Evolutionary conservation across 2,329 filamentous ascomycete species (phyloP).

Genomic region (Cercospora sesami): DNA sequence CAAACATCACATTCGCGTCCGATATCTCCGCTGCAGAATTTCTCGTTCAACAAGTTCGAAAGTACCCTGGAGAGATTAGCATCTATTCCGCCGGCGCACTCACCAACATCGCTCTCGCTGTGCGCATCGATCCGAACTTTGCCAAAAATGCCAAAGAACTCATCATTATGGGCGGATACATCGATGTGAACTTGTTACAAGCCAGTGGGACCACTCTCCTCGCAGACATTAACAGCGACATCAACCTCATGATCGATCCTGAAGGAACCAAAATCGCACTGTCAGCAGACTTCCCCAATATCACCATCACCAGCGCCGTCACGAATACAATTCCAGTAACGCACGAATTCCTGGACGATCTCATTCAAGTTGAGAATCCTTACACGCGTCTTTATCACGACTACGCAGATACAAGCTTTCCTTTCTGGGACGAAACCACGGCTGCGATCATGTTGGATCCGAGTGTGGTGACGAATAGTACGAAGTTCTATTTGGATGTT

Average conservation of each 20-base stretch:
- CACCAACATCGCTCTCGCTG: conserved; percentile 53
- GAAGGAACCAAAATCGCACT: conserved; percentile 54
- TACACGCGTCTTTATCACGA: conserved; percentile 44
- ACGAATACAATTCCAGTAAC: conserved; percentile 51
- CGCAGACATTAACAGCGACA: conserved; percentile 39
- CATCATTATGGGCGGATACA: conserved; percentile 54
- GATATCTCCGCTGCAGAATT: conserved; percentile 47
- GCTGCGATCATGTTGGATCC: conserved; percentile 46
- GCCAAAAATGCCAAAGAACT: conserved; percentile 50
- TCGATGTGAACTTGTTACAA: conserved; percentile 44
- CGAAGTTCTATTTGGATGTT: conserved; percentile 47
- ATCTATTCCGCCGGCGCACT: conserved; percentile 52
- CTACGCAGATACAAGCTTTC: conserved; percentile 44
- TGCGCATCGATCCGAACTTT: conserved; percentile 50
- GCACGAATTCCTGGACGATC: conserved; percentile 43
- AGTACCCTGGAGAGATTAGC: conserved; percentile 52
- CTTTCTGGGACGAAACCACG: conserved; percentile 52
- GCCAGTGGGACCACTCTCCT: conserved; percentile 34
- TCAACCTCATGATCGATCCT: conserved; percentile 55
- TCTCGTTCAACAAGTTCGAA: conserved; percentile 49
- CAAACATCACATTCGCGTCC: conserved; percentile 45
- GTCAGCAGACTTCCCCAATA: conserved; percentile 50
- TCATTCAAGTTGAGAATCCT: conserved; percentile 41
- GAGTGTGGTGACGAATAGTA: conserved; percentile 42
- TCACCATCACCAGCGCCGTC: conserved; percentile 48